Percentiles rank a stretch among this genome's conserved stretches.
Evolutionary conservation across 2,329 filamentous ascomycete genomes (phyloP).

Genomic region (Dendryphion nanum): DNA sequence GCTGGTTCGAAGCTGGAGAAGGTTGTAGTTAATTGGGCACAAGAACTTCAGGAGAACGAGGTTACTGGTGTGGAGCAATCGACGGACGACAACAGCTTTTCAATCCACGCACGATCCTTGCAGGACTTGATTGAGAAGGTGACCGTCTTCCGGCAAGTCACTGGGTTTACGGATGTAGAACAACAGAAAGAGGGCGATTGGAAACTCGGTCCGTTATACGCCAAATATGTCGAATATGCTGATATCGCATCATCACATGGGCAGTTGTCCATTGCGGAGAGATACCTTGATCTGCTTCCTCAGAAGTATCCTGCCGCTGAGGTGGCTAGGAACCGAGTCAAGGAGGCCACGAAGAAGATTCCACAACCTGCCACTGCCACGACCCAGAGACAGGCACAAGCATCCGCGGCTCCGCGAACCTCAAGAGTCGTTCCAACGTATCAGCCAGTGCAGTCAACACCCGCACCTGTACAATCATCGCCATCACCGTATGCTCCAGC

Average conservation of each 20-base stretch:
- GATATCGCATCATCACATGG: slow-evolving; percentile 92
- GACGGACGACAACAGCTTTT: slow-evolving; percentile 77
- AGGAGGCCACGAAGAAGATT: slow-evolving; percentile 72
- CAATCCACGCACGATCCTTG: slow-evolving; percentile 81
- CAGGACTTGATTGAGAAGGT: slow-evolving; percentile 98
- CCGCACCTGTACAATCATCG: slow-evolving; percentile 26
- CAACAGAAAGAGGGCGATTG: slow-evolving; percentile 70
- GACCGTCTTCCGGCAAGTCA: slow-evolving; percentile 90
- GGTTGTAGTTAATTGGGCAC: slow-evolving; percentile 90
- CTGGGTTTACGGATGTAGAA: slow-evolving; percentile 83
- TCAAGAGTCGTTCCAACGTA: slow-evolving; percentile 34
- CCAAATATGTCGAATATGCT: slow-evolving; percentile 95
- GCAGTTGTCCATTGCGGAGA: slow-evolving; percentile 80
- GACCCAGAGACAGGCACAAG: slow-evolving; percentile 41
- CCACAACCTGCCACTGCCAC: slow-evolving; percentile 42
- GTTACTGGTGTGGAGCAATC: slow-evolving; percentile 68
- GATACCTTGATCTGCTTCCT: slow-evolving; percentile 86
- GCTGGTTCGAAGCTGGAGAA: slow-evolving; percentile 97
- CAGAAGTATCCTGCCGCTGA: slow-evolving; percentile 81
- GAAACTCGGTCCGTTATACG: slow-evolving; percentile 86
- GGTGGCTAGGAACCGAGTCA: slow-evolving; percentile 79
- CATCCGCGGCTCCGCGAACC: slow-evolving; percentile 31
- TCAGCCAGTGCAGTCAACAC: slow-evolving; percentile 19
- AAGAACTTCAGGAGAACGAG: slow-evolving; percentile 83
- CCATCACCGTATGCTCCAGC: slow-evolving; percentile 35